Percentiles rank a stretch among this genome's conserved stretches.
Conservation (phyloP, 2,329 filamentous ascomycete genomes). For the Alternaria arbusti region DNA sequence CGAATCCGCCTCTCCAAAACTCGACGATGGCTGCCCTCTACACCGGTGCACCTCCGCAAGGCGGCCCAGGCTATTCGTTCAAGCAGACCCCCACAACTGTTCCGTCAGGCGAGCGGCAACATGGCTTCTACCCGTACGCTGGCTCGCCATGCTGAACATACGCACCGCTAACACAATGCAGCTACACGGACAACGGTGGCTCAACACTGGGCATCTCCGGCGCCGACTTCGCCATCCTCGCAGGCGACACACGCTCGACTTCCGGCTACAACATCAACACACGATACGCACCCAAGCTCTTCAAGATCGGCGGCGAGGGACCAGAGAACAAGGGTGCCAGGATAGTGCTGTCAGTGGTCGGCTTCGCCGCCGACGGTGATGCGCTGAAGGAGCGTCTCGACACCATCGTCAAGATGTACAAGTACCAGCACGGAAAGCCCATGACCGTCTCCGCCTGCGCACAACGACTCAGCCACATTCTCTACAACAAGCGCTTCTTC, state of each 20-base stretch:
- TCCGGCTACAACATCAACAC: conserved; percentile 98
- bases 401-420: conserved; percentile 97
- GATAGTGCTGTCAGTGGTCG: conserved; percentile 91
- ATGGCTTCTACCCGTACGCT: conserved; percentile 89
- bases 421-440: conserved; percentile 95
- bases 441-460: conserved; percentile 96
- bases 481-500: conserved; percentile 98
- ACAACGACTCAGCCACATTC: conserved; percentile 90
- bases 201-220: conserved; percentile 95
- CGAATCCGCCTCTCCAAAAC: background rate
- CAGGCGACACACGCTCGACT: conserved; percentile 94
- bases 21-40: conserved; percentile 61
- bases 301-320: conserved; percentile 92
- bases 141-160: background rate
- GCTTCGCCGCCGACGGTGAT: conserved; percentile 93
- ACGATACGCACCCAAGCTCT: conserved; percentile 92
- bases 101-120: conserved; percentile 65
- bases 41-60: conserved; percentile 57
- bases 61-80: conserved; percentile 67
- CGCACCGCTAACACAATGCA: conserved; percentile 47
- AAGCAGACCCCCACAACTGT: conserved; percentile 56
- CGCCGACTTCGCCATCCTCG: conserved; percentile 92
- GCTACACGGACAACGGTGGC: conserved; percentile 97
- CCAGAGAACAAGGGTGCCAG: conserved; percentile 83
- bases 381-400: conserved; percentile 94